phyloP scores from a whole-genome alignment of 495 filamentous ascomycete genomes.

The Aspergillus steynii region DNA sequence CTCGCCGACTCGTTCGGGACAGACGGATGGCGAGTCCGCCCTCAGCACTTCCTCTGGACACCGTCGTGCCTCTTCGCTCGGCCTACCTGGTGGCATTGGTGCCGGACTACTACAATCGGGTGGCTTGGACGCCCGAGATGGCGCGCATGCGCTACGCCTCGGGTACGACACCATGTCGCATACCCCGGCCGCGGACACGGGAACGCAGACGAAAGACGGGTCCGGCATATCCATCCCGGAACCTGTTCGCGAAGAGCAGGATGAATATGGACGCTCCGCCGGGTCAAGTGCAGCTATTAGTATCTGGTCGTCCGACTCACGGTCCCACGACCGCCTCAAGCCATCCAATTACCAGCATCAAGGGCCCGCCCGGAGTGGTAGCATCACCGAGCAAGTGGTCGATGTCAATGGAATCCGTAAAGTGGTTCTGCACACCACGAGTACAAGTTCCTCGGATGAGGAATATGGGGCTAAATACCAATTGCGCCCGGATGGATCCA shows the following conservation, averaged over 20 bases:
- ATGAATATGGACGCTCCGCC: constrained; percentile 23
- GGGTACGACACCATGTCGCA: constrained; percentile 61
- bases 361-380: constrained; percentile 71
- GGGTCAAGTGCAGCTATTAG: constrained; percentile 33
- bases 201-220: constrained; percentile 27
- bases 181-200: constrained; percentile 26
- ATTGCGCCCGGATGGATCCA: constrained; percentile 16
- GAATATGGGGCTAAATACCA: constrained; percentile 26
- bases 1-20: constrained; percentile 41
- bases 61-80: constrained; percentile 20
- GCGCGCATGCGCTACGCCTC: constrained; percentile 63
- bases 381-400: constrained; percentile 84
- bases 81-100: constrained; percentile 50
- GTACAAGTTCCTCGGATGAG: constrained; percentile 47
- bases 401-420: constrained; percentile 82
- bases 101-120: constrained; percentile 46
- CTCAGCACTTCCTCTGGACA: constrained; percentile 28
- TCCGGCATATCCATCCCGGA: constrained; percentile 38
- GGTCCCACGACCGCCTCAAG: constrained; percentile 13
- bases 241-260: constrained; percentile 39
- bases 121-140: constrained; percentile 63
- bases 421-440: constrained; percentile 75
- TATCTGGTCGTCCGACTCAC: constrained; percentile 40
- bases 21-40: constrained; percentile 38
- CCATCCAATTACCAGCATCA: constrained; percentile 38